Conservation (phyloP, 257 asterid genomes). For the Solanum sejunctum region DNA sequence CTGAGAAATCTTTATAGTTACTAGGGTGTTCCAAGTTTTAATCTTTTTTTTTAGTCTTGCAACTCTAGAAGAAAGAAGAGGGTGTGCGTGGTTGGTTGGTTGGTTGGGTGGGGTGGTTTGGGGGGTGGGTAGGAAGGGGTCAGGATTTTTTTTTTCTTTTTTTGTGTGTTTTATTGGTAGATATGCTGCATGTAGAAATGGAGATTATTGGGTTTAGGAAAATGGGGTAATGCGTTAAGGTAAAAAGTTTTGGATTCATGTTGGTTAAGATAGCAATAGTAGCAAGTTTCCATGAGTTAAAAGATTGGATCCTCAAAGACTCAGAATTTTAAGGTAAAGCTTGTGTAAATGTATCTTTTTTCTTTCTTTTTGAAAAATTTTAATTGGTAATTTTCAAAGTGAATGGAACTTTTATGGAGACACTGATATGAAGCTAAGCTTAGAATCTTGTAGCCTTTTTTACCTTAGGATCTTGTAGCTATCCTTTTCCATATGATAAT, state of each 20-base stretch:
- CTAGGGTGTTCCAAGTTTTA: not conserved
- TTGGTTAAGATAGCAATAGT: not conserved
- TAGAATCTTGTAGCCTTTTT: not conserved
- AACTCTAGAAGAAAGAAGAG: not conserved
- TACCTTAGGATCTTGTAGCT: not conserved
- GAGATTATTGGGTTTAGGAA: not conserved
- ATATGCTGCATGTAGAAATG: not conserved
- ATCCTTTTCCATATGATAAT: not conserved
- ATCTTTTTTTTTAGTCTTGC: not conserved
- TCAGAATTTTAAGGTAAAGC: not conserved
- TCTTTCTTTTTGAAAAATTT: not conserved
- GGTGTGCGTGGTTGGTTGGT: no score
- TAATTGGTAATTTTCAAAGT: not conserved
- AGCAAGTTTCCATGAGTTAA: not conserved
- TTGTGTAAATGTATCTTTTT: not conserved
- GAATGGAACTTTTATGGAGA: not conserved
- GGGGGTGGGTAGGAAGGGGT: not conserved
- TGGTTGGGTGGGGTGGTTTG: not conserved
- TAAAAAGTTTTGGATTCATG: not conserved
- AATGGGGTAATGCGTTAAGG: not conserved
- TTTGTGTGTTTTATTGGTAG: not conserved
- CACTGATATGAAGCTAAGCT: not conserved
- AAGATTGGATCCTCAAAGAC: not conserved
- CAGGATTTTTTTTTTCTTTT: not conserved
- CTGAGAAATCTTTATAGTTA: not conserved